phyloP scores from a whole-genome alignment of 805 yeast species.

The Wickerhamiella qilinensis region DNA sequence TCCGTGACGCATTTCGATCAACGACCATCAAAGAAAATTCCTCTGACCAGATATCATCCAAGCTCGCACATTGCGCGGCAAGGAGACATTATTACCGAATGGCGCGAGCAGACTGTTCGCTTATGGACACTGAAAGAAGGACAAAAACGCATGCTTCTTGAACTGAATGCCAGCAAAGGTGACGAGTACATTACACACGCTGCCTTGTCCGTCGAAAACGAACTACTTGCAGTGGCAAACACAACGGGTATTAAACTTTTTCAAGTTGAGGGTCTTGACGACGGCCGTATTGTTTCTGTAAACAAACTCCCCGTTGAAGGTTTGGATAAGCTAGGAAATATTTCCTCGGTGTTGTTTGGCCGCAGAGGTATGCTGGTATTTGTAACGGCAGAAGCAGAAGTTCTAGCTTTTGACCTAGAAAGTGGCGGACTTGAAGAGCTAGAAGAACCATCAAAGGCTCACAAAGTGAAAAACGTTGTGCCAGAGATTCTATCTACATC shows the following conservation, averaged over 20 bases:
- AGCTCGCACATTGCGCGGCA: slow-evolving; percentile 31
- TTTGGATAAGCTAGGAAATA: slow-evolving; percentile 29
- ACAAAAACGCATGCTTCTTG: slow-evolving; percentile 43
- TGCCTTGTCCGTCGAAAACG: slow-evolving; percentile 47
- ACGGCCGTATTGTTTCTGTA: slow-evolving; percentile 30
- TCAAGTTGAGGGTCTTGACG: slow-evolving; percentile 32
- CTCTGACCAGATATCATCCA: slow-evolving; percentile 42
- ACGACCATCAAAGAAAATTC: slow-evolving; percentile 56
- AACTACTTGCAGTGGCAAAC: slow-evolving; percentile 57
- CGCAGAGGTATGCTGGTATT: slow-evolving; percentile 10
- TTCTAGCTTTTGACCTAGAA: slow-evolving; percentile 12
- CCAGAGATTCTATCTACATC: not conserved
- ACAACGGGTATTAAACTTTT: slow-evolving; percentile 53
- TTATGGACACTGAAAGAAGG: slow-evolving; percentile 46
- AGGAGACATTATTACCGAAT: slow-evolving; percentile 44
- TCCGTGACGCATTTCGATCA: slow-evolving; percentile 50
- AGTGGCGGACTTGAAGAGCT: slow-evolving; percentile 3
- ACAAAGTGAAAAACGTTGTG: not conserved
- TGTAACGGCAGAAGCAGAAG: slow-evolving; percentile 16
- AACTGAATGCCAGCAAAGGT: slow-evolving; percentile 37
- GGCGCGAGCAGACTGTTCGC: slow-evolving; percentile 71
- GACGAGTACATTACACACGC: slow-evolving; percentile 69
- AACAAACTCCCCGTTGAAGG: slow-evolving; percentile 17
- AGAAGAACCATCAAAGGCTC: slow-evolving; percentile 3
- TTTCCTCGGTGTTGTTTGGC: not conserved